phyloP scores from a whole-genome alignment of 768 basidiomycete species.

The Coprinopsis sp. region DNA sequence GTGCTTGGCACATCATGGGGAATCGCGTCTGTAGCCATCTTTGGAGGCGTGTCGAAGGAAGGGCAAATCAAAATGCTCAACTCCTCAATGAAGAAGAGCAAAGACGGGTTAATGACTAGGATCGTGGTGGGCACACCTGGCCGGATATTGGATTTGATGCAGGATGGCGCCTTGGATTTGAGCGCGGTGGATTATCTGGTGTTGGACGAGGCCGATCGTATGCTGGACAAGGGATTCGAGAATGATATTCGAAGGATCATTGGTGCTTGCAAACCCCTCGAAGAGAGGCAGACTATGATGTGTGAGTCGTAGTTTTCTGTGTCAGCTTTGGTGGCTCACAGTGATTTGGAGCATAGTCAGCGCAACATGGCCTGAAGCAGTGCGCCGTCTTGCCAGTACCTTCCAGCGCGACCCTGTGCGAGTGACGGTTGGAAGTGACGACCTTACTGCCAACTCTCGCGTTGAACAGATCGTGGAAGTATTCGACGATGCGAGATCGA shows the following conservation, averaged over 20 bases:
- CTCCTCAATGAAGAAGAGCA: conserved; percentile 44
- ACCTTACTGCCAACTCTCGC: conserved; percentile 88
- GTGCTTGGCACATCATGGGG: conserved; percentile 69
- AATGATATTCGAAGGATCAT: conserved; percentile 95
- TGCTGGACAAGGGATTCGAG: conserved; percentile 98
- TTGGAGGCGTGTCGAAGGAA: conserved; percentile 92
- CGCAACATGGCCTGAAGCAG: conserved; percentile 97
- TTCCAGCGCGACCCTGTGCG: conserved; percentile 84
- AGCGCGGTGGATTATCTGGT: conserved; percentile 87
- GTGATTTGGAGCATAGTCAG: conserved; percentile 55
- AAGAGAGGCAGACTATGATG: conserved; percentile 89
- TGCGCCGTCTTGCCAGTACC: conserved; percentile 80
- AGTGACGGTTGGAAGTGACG: conserved; percentile 93
- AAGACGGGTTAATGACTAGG: conserved; percentile 48
- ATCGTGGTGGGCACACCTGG: conserved; percentile 97
- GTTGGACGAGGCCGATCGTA: conserved; percentile 95
- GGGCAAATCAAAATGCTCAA: conserved; percentile 70
- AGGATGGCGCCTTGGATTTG: conserved; percentile 81
- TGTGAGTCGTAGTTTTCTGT: conserved; percentile 47
- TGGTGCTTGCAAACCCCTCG: conserved; percentile 57
- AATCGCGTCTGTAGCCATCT: conserved; percentile 82
- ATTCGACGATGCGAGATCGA: conserved; percentile 76
- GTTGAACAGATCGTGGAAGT: conserved; percentile 95
- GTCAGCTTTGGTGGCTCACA: conserved; percentile 2
- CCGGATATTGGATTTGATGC: conserved; percentile 84